Base-by-base conservation (phyloP, 2,329 filamentous ascomycete genomes). In the Endocalyx cinctus region DNA sequence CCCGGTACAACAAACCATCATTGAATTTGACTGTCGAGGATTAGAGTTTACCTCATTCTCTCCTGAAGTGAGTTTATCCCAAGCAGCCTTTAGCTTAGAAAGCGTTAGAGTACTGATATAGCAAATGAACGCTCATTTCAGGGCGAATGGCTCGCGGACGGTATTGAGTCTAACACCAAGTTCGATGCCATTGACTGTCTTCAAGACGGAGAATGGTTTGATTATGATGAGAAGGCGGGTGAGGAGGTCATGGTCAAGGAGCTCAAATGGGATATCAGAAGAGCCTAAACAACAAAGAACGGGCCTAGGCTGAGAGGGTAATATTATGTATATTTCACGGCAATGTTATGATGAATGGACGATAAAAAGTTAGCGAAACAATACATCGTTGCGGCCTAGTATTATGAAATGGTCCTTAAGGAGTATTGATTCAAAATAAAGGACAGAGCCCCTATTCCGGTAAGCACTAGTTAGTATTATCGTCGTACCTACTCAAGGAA, bases 161-260 rank as follows among this genome's bases (percentile, higher is more conserved):
- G 89, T 4, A 39, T 74, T 12, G 89, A 96, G 13, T 88, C 87
- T 0, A 73, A 71, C 8, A 92, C 85, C 25, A 85, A 87, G 51
- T 98, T 98, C 54, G 71, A 77, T 0, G 78, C 65, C 5, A 84
- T 97, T 34, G 89, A 97, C 47, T 36, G 27, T 10, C 64, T 98
- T 35, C 69, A 70, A 0, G 92, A 98, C 17, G 90, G 86, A 17
- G 92, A 98, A 51, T 98, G 92, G 92, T 98, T 84, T 60, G 90
- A 97, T 50, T 98, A 97, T 52, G 89, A 97, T 48, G 89, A 97
- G 64, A 96, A 97, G 68, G 75, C 86, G 1, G 74, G 82, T 1
- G 87, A 94, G 31, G 89, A 97, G 60, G 89, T 96, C 29, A 92
- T 86, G 60, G 88, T 96, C 58, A 90, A 87, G 57, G 86, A 92